Percentiles rank a stretch among this genome's conserved stretches.
phyloP scores from a whole-genome alignment of 768 basidiomycete genomes.

The Thelephora ganbajun region DNA sequence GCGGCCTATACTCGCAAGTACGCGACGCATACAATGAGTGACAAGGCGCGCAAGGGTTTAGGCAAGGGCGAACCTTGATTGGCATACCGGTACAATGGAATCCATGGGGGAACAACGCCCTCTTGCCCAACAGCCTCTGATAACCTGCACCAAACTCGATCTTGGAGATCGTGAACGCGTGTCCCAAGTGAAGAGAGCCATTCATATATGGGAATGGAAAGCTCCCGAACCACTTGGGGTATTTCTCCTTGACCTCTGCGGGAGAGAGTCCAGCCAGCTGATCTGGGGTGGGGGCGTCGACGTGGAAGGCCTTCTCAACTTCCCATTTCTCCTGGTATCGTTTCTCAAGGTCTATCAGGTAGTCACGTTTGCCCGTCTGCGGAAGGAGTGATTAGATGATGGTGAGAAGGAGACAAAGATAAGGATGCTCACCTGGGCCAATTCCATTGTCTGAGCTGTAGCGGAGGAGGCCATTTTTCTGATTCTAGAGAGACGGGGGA shows the following conservation, averaged over 20 bases:
- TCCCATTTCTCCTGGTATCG: slow-evolving; percentile 78
- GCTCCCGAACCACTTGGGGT: slow-evolving; percentile 96
- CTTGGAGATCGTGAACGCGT: slow-evolving; percentile 97
- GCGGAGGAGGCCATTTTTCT: slow-evolving; percentile 5
- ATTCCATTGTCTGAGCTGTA: slow-evolving; percentile 14
- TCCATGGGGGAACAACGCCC: slow-evolving; percentile 92
- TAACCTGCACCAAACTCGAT: slow-evolving; percentile 95
- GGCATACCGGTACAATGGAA: slow-evolving; percentile 99
- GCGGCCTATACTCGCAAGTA: slow-evolving; percentile 45
- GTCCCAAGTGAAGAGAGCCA: slow-evolving; percentile 90
- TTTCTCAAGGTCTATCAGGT: slow-evolving; percentile 69
- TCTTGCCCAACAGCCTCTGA: slow-evolving; percentile 88
- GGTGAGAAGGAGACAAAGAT: background rate
- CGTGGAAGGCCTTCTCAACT: slow-evolving; percentile 67
- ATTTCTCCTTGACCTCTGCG: slow-evolving; percentile 54
- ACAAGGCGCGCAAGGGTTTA: background rate
- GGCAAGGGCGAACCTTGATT: slow-evolving; percentile 68
- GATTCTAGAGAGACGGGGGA: background rate
- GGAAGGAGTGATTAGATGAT: slow-evolving; percentile 1
- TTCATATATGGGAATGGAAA: slow-evolving; percentile 99
- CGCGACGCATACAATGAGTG: background rate
- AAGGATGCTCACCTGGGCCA: slow-evolving; percentile 16
- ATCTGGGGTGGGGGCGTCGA: slow-evolving; percentile 60
- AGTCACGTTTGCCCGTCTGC: slow-evolving; percentile 90
- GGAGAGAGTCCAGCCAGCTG: slow-evolving; percentile 51